phyloP scores from a whole-genome alignment of 371 early-diverging fungal species.

The Actinomucor elegans region DNA sequence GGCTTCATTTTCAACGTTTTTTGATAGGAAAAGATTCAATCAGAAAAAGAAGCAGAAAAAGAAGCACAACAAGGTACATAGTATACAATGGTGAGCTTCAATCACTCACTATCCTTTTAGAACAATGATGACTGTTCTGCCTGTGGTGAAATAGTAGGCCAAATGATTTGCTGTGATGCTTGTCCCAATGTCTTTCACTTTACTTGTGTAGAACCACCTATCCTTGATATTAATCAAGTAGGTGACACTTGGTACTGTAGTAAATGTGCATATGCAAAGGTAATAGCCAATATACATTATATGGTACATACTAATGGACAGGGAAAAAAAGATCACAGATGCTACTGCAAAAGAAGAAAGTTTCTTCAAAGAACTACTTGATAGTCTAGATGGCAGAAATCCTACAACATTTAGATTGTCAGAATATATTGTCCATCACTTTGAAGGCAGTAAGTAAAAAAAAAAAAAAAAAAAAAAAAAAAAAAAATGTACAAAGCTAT shows the following conservation, averaged over 20 bases:
- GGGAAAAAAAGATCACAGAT: not conserved
- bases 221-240: conserved; percentile 51
- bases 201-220: conserved; percentile 70
- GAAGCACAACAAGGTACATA: too few relatives aligned
- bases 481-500: too few relatives aligned
- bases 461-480: too few relatives aligned
- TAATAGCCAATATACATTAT: not conserved
- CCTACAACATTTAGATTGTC: conserved; percentile 51
- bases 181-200: conserved; percentile 79
- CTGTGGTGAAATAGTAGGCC: conserved; percentile 63
- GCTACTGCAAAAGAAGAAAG: not conserved
- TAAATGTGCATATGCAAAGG: conserved; percentile 45
- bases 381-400: conserved; percentile 41
- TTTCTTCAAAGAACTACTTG: conserved; percentile 42
- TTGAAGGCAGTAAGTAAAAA: conserved; percentile 53
- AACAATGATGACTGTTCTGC: conserved; percentile 68
- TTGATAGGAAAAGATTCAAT: too few relatives aligned
- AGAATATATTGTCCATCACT: conserved; percentile 44
- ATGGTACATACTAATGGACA: too few relatives aligned
- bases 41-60: too few relatives aligned
- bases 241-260: conserved; percentile 69
- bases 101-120: too few relatives aligned
- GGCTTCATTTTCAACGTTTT: too few relatives aligned
- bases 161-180: conserved; percentile 72
- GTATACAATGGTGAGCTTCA: too few relatives aligned